Base-by-base conservation (phyloP, 257 asterid species). In the Salvia rosmarinus region DNA sequence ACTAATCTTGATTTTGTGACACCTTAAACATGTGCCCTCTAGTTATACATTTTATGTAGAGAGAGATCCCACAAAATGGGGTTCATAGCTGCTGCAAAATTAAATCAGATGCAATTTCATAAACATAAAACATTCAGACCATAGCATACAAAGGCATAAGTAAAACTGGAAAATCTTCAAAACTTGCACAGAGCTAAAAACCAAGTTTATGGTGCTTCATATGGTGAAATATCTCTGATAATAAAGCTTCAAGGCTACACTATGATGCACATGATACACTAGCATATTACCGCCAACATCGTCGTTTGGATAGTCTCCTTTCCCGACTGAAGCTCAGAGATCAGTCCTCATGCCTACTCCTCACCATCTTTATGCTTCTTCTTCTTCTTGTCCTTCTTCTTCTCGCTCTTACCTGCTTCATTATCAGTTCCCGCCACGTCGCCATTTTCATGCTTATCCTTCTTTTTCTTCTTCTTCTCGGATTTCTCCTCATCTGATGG, bases 321-420 rank as follows among this genome's bases (percentile, higher is more conserved):
- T 3, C 30, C 3, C 9, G 54, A 47, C 19, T 2, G 63, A 56
- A 28, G 34, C 35, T 23, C 35, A 21, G 9, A 39, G 20, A 9
- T 55, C 23, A n/a, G 54, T 14, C 58, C 50, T 21, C 49, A 32
- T 4, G 37, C 21, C 81, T 79, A 82, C 79, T 82, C 82, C 69
- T 82, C 88, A n/a, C 74, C 87, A 54, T 88, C 97, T 66, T 84
- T 84, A 25, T 66, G 85, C 85, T 90, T 86, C 89, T 86, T 86
- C 78, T 88, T 90, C 71, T 87, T 87, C 82, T 88, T 84, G 25
- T 87, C 80, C 74, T 82, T 77, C 77, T 88, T 86, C 90, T 90
- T 90, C 83, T 78, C 88, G 21, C 87, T 86, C 75, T 84, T 86
- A 40, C 6, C 40, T 16, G 78, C 73, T 64, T 81, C 82, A 5